Base-by-base conservation (phyloP, 1,284 basidiomycete genomes). In the Xerocomus amazonicus region DNA sequence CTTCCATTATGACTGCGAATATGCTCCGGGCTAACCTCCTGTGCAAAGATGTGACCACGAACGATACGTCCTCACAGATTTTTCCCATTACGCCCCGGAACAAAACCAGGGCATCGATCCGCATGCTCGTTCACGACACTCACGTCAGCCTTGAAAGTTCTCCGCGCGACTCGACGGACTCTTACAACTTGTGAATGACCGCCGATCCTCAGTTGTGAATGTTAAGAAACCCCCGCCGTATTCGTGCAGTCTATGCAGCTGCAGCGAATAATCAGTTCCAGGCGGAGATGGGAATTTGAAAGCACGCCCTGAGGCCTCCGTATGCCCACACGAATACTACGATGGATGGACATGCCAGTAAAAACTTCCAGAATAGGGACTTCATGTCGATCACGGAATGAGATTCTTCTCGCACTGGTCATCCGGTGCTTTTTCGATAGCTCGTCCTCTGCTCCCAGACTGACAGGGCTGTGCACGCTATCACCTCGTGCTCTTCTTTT, bases 121-220 rank as follows among this genome's bases (percentile, higher is more conserved):
- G 83, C 27, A 76, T 87, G 54, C 73, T 87, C 9, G 67, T 87
- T 6, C 79, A 85, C 53, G 84, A 87, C 61, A 85, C 82, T 0
- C 81, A 84, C 53, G 74, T 74, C 10, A 77, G 79, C 49, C 71
- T 86, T 38, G 82, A 86, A 77, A 71, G 55, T 85, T 85, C 55
- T 75, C 79, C 0, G 66, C 67, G 14, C 70, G 73, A 35, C 73
- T 80, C 9, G 75, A 75, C 17, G 66, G 69, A 23, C 66, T 85
- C 19, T 60, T 73, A 2, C 60, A 62, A 9, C 66, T 80, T 33
- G 63, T 67, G 27, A 62, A 67, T 80, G n/a, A n/a, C n/a, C n/a
- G n/a, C n/a, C n/a, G n/a, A n/a, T n/a, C n/a, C n/a, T n/a, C n/a
- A n/a, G n/a, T n/a, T n/a, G n/a, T n/a, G n/a, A n/a, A n/a, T n/a